Conservation (phyloP, 2,329 filamentous ascomycete species). For the Aureobasidium zeae region DNA sequence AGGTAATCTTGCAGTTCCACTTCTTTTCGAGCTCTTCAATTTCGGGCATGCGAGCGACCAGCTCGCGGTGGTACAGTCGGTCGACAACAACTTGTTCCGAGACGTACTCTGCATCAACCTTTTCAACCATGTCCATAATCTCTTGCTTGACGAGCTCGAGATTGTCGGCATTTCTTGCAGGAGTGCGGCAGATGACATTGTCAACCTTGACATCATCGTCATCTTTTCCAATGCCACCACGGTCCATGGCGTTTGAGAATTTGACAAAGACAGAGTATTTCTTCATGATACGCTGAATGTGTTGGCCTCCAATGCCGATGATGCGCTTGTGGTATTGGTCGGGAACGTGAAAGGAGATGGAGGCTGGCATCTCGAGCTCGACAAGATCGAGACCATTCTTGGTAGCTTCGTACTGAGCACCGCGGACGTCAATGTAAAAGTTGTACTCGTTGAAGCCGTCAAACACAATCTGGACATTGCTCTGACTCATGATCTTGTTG, state of each 20-base stretch:
- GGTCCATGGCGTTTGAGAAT: conserved; percentile 98
- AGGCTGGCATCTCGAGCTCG: conserved; percentile 98
- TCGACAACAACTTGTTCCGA: conserved; percentile 90
- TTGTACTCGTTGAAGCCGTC: conserved; percentile 99
- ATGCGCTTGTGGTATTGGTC: conserved; percentile 99
- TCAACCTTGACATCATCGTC: conserved; percentile 98
- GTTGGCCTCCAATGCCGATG: conserved; percentile 94
- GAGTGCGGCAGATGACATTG: conserved; percentile 96
- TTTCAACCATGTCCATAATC: conserved; percentile 98
- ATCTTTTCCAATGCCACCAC: conserved; percentile 84
- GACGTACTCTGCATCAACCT: conserved; percentile 93
- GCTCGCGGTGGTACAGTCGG: conserved; percentile 86
- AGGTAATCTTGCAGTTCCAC: conserved; percentile 99
- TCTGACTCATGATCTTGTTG: conserved; percentile 99
- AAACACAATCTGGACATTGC: conserved; percentile 98
- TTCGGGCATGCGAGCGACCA: conserved; percentile 77
- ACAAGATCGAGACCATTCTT: conserved; percentile 87
- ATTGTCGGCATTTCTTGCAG: conserved; percentile 92
- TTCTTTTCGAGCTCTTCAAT: conserved; percentile 96
- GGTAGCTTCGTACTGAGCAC: conserved; percentile 83
- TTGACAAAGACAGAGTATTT: conserved; percentile 99
- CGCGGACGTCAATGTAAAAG: conserved; percentile 98
- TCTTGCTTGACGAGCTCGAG: conserved; percentile 96
- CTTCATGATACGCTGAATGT: conserved; percentile 99
- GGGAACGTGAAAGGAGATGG: conserved; percentile 97